Base-by-base conservation (phyloP, 768 basidiomycete genomes). In the Chiua virens region DNA sequence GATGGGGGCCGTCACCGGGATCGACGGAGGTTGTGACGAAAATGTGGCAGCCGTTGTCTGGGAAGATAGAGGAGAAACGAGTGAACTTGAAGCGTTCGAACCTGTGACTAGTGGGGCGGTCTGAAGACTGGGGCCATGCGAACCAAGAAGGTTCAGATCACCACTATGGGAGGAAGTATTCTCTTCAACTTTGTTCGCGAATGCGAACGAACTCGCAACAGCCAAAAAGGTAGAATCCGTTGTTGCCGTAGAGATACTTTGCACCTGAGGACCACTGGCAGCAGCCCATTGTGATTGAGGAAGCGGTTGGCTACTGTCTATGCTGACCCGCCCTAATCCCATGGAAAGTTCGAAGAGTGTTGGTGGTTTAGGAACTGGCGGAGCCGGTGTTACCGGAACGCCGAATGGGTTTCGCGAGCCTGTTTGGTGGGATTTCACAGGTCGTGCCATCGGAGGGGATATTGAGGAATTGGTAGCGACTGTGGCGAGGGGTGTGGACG, bases 321-420 rank as follows among this genome's bases (percentile, higher is more conserved):
- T 43, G 45, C 58, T 49, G n/a, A 45, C 32, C 38, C 54, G 63
- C 39, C 70, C 73, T 17, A 69, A 56, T 10, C 81, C 79, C 72
- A 78, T 79, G 3, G 85, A 79, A 14, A 98, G 71, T 62, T 97
- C 89, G 70, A 89, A 81, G 62, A 98, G 73, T 2, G 90, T 92
- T 10, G 88, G 91, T 25, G 77, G 80, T 65, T 85, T 88, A 2
- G 90, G 88, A 23, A 89, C 75, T 15, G 88, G 84, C 1, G 85
- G 80, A 15, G 74, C 71, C 21, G 81, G 72, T 9, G 78, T 76
- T 6, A 79, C 75, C 5, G 89, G 81, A 27, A 82, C 80, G 7
- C 93, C 95, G 56, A 99, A 99, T 4, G 97, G 97, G 77, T 99
- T 99, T 58, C 83, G 85, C 8, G 92, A 91, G 23, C 97, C 96